These are phyloP conservation scores for Boletus mariae DNA, from an alignment of 1,284 basidiomycete species.

Conservation along the genomic window DNA sequence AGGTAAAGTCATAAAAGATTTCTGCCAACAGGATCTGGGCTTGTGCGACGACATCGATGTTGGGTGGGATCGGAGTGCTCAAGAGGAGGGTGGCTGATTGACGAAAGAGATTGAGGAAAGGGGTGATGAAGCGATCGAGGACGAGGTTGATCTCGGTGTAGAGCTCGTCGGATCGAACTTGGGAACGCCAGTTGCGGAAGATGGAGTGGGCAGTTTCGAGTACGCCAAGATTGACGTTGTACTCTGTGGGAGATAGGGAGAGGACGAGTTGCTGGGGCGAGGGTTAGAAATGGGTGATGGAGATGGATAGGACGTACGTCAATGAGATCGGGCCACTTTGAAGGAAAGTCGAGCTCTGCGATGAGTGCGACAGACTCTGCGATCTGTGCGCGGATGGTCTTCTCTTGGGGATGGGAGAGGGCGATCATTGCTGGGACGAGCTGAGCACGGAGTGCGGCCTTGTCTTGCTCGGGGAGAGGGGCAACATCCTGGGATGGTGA, in stretches of 20 bases:
- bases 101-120: conserved; percentile 83
- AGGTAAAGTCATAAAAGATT: conserved; percentile 91
- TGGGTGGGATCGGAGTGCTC: conserved; percentile 39
- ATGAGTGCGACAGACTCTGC: conserved; percentile 88
- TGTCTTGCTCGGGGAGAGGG: conserved; percentile 64
- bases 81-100: conserved; percentile 57
- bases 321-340: conserved; percentile 80
- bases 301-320: conserved; percentile 53
- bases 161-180: conserved; percentile 84
- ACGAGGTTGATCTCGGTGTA: conserved; percentile 94
- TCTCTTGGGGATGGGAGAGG: conserved; percentile 65
- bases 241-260: conserved; percentile 76
- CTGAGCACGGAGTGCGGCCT: conserved; percentile 59
- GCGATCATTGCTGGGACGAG: conserved; percentile 83
- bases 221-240: conserved; percentile 85
- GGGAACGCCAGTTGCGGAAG: conserved; percentile 89
- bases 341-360: conserved; percentile 84
- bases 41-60: conserved; percentile 58
- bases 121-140: conserved; percentile 76
- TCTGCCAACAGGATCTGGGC: conserved; percentile 79
- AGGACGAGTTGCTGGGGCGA: conserved; percentile 72
- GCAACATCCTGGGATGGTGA: conserved; percentile 51
- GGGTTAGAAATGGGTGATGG: conserved; percentile 17
- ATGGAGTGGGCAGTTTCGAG: conserved; percentile 95
- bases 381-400: conserved; percentile 72